Conservation (phyloP, 2,329 filamentous ascomycete genomes). For the Fusarium oligoseptatum region DNA sequence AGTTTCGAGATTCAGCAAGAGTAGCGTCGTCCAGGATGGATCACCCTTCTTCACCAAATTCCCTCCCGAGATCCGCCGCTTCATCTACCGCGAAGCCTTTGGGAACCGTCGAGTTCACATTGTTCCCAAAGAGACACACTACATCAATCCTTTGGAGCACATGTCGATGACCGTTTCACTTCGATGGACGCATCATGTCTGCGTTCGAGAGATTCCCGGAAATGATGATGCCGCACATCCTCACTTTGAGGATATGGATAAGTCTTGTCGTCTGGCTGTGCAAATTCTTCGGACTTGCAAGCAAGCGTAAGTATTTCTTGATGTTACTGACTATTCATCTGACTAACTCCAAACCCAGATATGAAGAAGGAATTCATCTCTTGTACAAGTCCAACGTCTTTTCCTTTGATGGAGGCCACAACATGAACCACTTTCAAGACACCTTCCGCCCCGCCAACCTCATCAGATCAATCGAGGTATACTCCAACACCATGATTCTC, state of each 20-base stretch:
- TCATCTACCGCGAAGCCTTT: background rate
- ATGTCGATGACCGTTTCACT: background rate
- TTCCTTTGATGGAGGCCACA: background rate
- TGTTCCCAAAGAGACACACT: background rate
- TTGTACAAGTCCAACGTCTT: slow-evolving; percentile 21
- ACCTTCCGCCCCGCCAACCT: background rate
- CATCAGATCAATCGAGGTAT: background rate
- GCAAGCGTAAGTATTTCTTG: background rate
- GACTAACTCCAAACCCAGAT: slow-evolving; percentile 5
- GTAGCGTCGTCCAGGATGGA: background rate
- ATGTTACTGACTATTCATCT: background rate
- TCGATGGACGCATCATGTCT: slow-evolving; percentile 1
- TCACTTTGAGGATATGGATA: slow-evolving; percentile 3
- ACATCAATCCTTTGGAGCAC: background rate
- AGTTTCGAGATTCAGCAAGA: background rate
- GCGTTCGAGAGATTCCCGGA: background rate
- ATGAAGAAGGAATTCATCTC: slow-evolving; percentile 8
- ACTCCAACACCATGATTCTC: background rate
- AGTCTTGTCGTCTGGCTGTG: slow-evolving; percentile 1
- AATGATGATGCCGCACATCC: background rate
- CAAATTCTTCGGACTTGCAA: slow-evolving; percentile 23
- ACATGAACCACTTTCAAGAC: background rate
- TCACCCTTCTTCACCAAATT: slow-evolving; percentile 12
- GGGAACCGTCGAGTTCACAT: slow-evolving; percentile 4
- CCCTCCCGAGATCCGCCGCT: slow-evolving; percentile 1